These are phyloP conservation scores for Sclerotinia minor DNA, from an alignment of 2,329 filamentous ascomycete species.

Conservation along the genomic window DNA sequence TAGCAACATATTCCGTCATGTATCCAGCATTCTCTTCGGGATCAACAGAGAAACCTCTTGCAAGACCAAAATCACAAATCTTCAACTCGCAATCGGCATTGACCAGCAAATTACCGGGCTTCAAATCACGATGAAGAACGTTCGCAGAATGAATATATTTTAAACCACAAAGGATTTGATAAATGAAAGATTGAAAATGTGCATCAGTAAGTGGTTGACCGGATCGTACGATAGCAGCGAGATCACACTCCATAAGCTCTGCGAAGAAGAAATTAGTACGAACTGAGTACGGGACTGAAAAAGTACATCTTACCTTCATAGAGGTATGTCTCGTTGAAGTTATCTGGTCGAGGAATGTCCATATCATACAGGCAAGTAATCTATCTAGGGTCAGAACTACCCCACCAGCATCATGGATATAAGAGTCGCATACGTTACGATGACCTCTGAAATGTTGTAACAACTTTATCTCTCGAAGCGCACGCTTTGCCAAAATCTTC, in stretches of 20 bases:
- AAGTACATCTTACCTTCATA: conserved; percentile 72
- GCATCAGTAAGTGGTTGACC: conserved; percentile 96
- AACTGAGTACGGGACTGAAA: background rate
- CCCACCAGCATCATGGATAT: conserved; percentile 13
- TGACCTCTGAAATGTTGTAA: conserved; percentile 95
- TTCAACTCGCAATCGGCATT: conserved; percentile 99
- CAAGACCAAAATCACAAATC: conserved; percentile 97
- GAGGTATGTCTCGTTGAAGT: conserved; percentile 98
- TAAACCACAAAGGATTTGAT: conserved; percentile 97
- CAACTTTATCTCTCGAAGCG: conserved; percentile 96
- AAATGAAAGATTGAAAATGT: conserved; percentile 99
- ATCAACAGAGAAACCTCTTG: conserved; percentile 93
- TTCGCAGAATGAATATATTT: conserved; percentile 99
- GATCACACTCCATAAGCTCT: conserved; percentile 99
- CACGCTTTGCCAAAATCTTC: conserved; percentile 98
- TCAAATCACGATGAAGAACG: conserved; percentile 93
- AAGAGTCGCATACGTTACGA: conserved; percentile 65
- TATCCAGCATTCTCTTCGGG: conserved; percentile 98
- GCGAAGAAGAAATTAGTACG: conserved; percentile 34
- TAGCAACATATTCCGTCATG: conserved; percentile 99
- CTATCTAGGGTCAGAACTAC: conserved; percentile 53
- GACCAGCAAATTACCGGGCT: conserved; percentile 94
- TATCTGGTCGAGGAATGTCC: conserved; percentile 95
- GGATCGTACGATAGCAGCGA: conserved; percentile 96
- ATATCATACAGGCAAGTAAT: conserved; percentile 99